Evolutionary conservation across 2,329 filamentous ascomycete species (phyloP).

Genomic region (Drechslera avenae): DNA sequence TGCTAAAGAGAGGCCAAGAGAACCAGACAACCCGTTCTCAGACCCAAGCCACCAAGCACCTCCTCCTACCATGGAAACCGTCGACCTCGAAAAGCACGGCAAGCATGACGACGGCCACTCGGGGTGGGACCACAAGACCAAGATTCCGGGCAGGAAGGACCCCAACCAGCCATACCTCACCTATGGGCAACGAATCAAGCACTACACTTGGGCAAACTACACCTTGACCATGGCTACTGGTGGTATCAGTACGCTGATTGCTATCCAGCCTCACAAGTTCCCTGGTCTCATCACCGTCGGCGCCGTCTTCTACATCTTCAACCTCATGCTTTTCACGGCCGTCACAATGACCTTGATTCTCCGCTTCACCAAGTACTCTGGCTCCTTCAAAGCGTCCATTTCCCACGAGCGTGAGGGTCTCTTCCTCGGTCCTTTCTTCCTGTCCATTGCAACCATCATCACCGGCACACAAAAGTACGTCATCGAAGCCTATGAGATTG

Average conservation of each 20-base stretch:
- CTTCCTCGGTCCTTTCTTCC: conserved; percentile 54
- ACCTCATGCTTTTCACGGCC: conserved; percentile 54
- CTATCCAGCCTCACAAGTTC: conserved; percentile 54
- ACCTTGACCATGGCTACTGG: conserved; percentile 57
- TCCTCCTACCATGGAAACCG: conserved; percentile 16
- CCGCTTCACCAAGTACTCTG: conserved; percentile 54
- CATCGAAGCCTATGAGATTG: conserved; percentile 38
- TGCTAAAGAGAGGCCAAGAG: conserved; percentile 27
- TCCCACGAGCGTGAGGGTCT: conserved; percentile 59
- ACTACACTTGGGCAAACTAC: conserved; percentile 58
- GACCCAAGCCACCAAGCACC: conserved; percentile 21
- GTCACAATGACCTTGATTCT: conserved; percentile 42
- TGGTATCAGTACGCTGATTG: conserved; percentile 53
- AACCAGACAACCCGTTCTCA: conserved; percentile 25
- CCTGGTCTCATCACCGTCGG: conserved; percentile 58
- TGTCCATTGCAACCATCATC: conserved; percentile 51
- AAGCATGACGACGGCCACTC: conserved; percentile 24
- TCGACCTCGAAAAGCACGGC: conserved; percentile 39
- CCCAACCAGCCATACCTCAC: conserved; percentile 41
- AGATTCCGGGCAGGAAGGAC: conserved; percentile 39
- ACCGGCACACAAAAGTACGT: conserved; percentile 49
- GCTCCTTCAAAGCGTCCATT: conserved; percentile 53
- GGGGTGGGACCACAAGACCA: conserved; percentile 33
- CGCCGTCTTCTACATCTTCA: conserved; percentile 57
- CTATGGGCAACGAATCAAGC: conserved; percentile 34